Conservation (phyloP, 192 early-diverging fungal species). For the Backusella westeae region DNA sequence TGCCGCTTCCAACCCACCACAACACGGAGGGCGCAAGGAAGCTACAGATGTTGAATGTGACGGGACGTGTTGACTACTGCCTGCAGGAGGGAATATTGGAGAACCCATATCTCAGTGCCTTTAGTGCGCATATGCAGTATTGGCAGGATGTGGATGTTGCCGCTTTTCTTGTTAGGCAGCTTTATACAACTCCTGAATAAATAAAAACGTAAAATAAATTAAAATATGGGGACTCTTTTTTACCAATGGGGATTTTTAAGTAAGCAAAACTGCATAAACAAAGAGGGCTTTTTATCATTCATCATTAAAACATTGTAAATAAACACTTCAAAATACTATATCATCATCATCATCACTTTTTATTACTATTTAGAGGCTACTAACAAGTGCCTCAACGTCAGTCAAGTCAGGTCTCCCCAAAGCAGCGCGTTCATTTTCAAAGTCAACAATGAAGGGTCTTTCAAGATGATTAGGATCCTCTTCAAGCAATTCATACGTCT, state of each 20-base stretch:
- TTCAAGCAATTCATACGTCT: slow-evolving; percentile 15
- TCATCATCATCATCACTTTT: background rate
- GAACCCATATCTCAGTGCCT: slow-evolving; percentile 66
- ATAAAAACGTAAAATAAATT: background rate
- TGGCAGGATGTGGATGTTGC: slow-evolving; percentile 52
- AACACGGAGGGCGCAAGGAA: slow-evolving; percentile 28
- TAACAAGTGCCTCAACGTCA: slow-evolving; percentile 19
- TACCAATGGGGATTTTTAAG: background rate
- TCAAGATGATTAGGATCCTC: slow-evolving; percentile 26
- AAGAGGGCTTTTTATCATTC: background rate
- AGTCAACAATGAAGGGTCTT: slow-evolving; percentile 39
- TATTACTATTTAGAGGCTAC: background rate
- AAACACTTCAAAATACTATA: too few relatives aligned
- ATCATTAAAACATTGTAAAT: too few relatives aligned
- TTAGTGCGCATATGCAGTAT: slow-evolving; percentile 66
- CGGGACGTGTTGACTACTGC: slow-evolving; percentile 62
- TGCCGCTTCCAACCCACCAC: slow-evolving; percentile 5
- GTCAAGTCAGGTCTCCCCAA: slow-evolving; percentile 30
- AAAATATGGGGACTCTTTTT: background rate
- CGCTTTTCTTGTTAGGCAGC: slow-evolving; percentile 32
- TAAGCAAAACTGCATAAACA: background rate
- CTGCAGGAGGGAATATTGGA: slow-evolving; percentile 68
- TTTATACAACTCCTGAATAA: slow-evolving; percentile 18
- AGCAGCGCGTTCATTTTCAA: slow-evolving; percentile 30
- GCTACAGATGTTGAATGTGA: slow-evolving; percentile 42